phyloP scores from a whole-genome alignment of 106 monocot genomes.

The Phalaenopsis equestris region DNA sequence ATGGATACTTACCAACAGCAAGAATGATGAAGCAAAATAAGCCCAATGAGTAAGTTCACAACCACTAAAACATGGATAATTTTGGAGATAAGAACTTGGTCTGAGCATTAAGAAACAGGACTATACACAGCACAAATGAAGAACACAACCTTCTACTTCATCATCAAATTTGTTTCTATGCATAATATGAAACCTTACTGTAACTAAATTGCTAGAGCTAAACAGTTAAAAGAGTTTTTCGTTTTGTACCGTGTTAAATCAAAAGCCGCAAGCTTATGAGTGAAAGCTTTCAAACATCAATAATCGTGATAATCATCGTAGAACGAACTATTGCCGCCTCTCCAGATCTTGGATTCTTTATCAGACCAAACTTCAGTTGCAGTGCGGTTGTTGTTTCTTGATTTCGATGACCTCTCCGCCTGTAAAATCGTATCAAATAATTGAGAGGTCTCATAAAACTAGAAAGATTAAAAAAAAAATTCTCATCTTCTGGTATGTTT shows the following conservation, averaged over 20 bases:
- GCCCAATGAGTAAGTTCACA: no score
- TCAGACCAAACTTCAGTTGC: not conserved
- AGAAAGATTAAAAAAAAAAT: no score
- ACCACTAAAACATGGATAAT: no score
- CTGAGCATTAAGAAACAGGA: no score
- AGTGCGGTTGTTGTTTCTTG: constrained; percentile 12
- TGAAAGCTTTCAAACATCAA: not conserved
- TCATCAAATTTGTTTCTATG: not conserved
- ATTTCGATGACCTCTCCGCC: constrained; percentile 23
- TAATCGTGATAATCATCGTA: not conserved
- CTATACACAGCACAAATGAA: no score
- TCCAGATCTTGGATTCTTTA: constrained; percentile 8
- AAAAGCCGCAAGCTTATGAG: no score
- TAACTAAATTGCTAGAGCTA: not conserved
- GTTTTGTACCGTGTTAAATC: no score
- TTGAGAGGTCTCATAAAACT: not conserved
- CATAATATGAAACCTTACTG: not conserved
- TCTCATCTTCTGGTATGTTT: no score
- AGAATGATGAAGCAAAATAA: no score
- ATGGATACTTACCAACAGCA: no score
- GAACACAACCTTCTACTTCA: not conserved
- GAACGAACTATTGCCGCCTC: not conserved
- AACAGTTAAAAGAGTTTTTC: not conserved
- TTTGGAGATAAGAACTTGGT: no score
- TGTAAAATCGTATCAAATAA: constrained; percentile 12